A percentile compares a stretch with the other conserved stretches of the same genome.
Conservation (phyloP, 345 rosid genomes). For the Populus tremula region DNA sequence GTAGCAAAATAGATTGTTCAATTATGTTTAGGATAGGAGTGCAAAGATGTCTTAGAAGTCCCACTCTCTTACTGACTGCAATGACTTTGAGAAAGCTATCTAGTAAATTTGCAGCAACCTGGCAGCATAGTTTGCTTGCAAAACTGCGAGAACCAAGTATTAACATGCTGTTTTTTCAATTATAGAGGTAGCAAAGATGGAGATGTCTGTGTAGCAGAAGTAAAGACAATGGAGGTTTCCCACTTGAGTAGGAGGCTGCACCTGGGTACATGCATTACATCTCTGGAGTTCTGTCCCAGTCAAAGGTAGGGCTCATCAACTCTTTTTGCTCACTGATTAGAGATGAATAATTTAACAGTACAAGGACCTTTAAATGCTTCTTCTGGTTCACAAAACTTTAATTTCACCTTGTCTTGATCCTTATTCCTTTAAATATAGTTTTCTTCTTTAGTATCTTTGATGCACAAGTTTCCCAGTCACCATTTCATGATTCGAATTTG, state of each 20-base stretch:
- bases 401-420: neutral
- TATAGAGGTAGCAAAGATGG: constrained; percentile 91
- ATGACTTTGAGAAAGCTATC: neutral
- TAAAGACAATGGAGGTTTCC: constrained; percentile 85
- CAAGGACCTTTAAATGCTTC: neutral
- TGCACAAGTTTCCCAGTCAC: neutral
- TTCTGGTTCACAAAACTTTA: neutral
- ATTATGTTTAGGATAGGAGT: neutral
- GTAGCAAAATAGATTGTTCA: neutral
- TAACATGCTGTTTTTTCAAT: constrained; percentile 7
- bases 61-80: neutral
- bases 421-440: neutral
- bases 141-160: neutral
- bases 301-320: constrained; percentile 50
- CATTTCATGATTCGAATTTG: neutral
- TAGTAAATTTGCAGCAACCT: neutral
- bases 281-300: constrained; percentile 78
- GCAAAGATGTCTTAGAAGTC: neutral
- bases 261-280: constrained; percentile 61
- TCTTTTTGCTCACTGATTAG: neutral
- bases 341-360: too few species aligned
- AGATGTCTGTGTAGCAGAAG: constrained; percentile 71
- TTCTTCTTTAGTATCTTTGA: neutral
- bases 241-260: constrained; percentile 93
- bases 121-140: neutral